These are phyloP conservation scores for Musa troglodytarum DNA, from an alignment of 176 grass and related monocot genomes.

Conservation along the genomic window DNA sequence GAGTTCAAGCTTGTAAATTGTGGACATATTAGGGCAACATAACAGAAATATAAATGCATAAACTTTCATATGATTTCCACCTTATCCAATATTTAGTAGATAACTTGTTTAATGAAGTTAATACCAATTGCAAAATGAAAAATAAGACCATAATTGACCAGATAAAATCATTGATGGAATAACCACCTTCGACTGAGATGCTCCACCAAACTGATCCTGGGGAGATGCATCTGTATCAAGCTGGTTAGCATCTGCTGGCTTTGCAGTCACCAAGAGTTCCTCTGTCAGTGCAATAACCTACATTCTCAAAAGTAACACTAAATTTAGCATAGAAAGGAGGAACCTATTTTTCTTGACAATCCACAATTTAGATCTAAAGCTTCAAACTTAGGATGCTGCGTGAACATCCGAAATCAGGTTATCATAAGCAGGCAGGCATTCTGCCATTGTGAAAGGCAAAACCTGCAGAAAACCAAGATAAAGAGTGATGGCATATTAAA, in stretches of 20 bases:
- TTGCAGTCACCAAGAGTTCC: conserved; percentile 76
- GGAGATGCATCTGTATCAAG: conserved; percentile 28
- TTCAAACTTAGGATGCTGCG: conserved; percentile 67
- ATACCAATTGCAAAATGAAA: too few species aligned
- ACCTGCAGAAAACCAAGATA: conserved; percentile 93
- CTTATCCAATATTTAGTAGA: too few species aligned
- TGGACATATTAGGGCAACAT: too few species aligned
- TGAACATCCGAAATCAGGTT: conserved; percentile 54
- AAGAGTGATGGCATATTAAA: conserved; percentile 63
- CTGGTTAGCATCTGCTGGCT: conserved; percentile 36
- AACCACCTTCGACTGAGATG: background rate
- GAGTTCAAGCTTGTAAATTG: too few species aligned
- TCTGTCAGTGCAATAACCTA: conserved; percentile 75
- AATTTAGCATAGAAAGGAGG: conserved; percentile 22
- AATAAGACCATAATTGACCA: too few species aligned
- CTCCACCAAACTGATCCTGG: conserved; percentile 10
- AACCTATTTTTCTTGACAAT: conserved; percentile 8
- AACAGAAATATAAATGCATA: too few species aligned
- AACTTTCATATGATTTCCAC: too few species aligned
- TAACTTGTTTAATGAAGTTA: too few species aligned
- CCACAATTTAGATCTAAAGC: conserved; percentile 23
- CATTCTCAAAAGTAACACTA: conserved; percentile 18
- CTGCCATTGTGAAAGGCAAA: conserved; percentile 35
- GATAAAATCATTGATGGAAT: background rate
- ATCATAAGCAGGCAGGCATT: conserved; percentile 38